phyloP scores from a whole-genome alignment of 495 filamentous ascomycete genomes.

The Jackrogersella minutella region DNA sequence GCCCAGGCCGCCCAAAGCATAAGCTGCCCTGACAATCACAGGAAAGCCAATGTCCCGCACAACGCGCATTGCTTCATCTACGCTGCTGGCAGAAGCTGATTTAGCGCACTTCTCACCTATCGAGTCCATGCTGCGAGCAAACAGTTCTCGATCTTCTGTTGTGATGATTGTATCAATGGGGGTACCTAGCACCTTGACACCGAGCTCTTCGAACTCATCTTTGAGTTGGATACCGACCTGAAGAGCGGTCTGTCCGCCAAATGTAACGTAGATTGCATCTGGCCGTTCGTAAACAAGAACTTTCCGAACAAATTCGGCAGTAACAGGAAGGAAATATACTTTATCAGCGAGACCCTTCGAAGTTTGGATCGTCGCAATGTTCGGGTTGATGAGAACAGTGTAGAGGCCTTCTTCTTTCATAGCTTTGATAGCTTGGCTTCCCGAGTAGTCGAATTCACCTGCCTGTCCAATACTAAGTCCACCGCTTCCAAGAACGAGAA shows the following conservation, averaged over 20 bases:
- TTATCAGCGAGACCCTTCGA: constrained; percentile 97
- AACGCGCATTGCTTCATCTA: constrained; percentile 83
- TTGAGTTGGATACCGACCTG: constrained; percentile 95
- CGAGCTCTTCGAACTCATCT: constrained; percentile 90
- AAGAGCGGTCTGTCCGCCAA: constrained; percentile 94
- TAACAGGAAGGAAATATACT: constrained; percentile 97
- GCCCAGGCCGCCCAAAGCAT: constrained; percentile 92
- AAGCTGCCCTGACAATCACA: constrained; percentile 96
- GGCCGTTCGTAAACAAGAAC: constrained; percentile 92
- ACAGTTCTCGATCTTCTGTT: constrained; percentile 96
- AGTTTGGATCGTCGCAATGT: constrained; percentile 98
- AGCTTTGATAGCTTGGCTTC: constrained; percentile 92
- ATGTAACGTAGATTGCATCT: constrained; percentile 95
- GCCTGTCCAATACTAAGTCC: constrained; percentile 96
- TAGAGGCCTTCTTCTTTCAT: constrained; percentile 95
- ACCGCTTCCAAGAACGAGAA: constrained; percentile 90
- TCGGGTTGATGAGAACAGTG: constrained; percentile 96
- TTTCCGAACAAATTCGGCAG: constrained; percentile 95
- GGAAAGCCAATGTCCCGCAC: constrained; percentile 93
- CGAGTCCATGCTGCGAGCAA: constrained; percentile 97
- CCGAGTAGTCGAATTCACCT: constrained; percentile 98
- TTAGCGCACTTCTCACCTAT: constrained; percentile 98
- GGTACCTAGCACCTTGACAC: constrained; percentile 93
- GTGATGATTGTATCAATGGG: constrained; percentile 98
- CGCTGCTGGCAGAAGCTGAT: constrained; percentile 85